These are phyloP conservation scores for Ascochyta pisi DNA, from an alignment of 2,329 filamentous ascomycete genomes.

Conservation along the genomic window DNA sequence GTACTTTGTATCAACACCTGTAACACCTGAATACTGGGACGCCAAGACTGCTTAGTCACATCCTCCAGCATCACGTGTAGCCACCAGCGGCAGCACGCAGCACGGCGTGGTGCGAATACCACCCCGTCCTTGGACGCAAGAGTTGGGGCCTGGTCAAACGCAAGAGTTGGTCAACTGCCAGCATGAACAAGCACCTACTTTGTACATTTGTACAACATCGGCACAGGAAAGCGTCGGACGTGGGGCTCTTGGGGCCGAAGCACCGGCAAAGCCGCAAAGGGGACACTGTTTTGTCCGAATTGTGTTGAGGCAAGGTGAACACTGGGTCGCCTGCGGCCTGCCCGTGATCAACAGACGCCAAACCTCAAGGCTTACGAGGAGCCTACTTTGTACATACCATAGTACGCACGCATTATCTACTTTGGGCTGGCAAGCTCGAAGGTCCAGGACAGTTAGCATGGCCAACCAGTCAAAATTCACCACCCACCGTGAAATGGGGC, in stretches of 20 bases:
- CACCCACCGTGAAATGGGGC: too few relatives aligned
- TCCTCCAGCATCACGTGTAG: neutral
- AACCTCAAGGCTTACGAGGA: neutral
- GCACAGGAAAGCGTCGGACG: neutral
- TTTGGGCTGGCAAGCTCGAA: neutral
- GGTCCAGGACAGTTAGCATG: neutral
- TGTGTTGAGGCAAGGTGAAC: neutral
- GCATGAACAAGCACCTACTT: slow-evolving; percentile 1
- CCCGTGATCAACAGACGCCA: neutral
- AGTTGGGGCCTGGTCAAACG: neutral
- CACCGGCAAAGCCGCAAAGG: neutral
- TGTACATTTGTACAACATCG: neutral
- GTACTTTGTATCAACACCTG: too few relatives aligned
- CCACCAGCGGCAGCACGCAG: too few relatives aligned
- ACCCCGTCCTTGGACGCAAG: neutral
- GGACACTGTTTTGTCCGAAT: neutral
- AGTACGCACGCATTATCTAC: neutral
- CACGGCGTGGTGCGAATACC: neutral
- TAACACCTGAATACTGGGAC: neutral
- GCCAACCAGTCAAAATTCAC: neutral
- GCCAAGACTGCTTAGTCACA: neutral
- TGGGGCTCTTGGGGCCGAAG: slow-evolving; percentile 3
- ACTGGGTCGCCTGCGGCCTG: neutral
- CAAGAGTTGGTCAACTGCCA: neutral
- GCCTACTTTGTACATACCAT: too few relatives aligned